These are phyloP conservation scores for Hanseniaspora pseudoguilliermondii DNA, from an alignment of 805 yeast species.

Conservation along the genomic window DNA sequence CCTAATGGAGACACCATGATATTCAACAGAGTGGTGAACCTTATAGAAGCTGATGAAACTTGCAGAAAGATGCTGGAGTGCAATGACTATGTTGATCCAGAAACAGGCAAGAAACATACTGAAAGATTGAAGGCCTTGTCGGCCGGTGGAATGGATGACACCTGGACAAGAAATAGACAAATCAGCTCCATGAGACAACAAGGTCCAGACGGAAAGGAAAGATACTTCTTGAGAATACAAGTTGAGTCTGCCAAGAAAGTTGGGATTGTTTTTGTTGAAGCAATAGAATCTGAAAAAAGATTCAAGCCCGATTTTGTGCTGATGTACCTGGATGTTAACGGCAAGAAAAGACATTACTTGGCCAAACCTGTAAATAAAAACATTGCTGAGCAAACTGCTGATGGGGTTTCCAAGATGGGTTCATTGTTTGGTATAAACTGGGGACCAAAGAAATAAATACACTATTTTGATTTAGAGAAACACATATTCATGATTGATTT, in stretches of 20 bases:
- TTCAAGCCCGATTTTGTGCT: conserved; percentile 58
- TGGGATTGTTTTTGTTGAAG: conserved; percentile 71
- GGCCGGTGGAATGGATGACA: conserved; percentile 48
- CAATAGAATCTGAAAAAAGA: conserved; percentile 48
- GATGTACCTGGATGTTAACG: conserved; percentile 65
- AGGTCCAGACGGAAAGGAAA: conserved; percentile 69
- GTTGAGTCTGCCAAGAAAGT: conserved; percentile 56
- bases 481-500: too few species aligned
- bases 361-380: conserved; percentile 48
- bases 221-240: conserved; percentile 70
- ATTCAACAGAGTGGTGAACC: conserved; percentile 71
- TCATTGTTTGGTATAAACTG: conserved; percentile 75
- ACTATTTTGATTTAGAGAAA: neutral
- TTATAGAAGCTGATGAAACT: conserved; percentile 54
- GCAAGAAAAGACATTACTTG: conserved; percentile 52
- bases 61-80: conserved; percentile 49
- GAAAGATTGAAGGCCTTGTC: conserved; percentile 74
- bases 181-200: conserved; percentile 47
- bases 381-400: conserved; percentile 21
- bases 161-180: conserved; percentile 84
- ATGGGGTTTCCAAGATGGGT: conserved; percentile 15
- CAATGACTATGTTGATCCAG: conserved; percentile 22
- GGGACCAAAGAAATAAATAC: conserved; percentile 59
- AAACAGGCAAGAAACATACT: conserved; percentile 26
- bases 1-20: conserved; percentile 89